Percentiles rank a stretch among this genome's conserved stretches.
Conservation (phyloP, 805 yeast genomes). For the Ogataea pignaliae region DNA sequence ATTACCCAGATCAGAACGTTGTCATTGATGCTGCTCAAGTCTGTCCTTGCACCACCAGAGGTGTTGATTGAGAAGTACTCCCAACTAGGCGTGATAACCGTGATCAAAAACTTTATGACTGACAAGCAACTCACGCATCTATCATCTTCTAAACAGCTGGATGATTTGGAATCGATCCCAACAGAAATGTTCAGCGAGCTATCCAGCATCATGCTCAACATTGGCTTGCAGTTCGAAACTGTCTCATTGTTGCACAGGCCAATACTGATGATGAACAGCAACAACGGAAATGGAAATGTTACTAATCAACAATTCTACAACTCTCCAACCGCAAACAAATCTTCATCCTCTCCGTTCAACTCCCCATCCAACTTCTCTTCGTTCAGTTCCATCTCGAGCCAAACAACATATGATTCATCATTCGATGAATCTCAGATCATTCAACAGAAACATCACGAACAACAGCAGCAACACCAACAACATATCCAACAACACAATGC, state of each 20-base stretch:
- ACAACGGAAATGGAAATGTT: neutral
- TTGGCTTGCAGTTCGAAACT: slow-evolving; percentile 4
- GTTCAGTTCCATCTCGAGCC: slow-evolving; percentile 29
- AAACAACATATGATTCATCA: slow-evolving; percentile 27
- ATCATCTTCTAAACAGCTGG: slow-evolving; percentile 17
- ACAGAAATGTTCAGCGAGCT: slow-evolving; percentile 12
- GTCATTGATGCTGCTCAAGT: slow-evolving; percentile 39
- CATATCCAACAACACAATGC: neutral
- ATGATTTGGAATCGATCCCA: slow-evolving; percentile 11
- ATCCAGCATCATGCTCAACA: slow-evolving; percentile 13
- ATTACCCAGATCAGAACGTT: slow-evolving; percentile 37
- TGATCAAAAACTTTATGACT: slow-evolving; percentile 29
- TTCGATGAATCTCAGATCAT: slow-evolving; percentile 15
- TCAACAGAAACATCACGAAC: neutral
- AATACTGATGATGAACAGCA: neutral
- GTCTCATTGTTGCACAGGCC: neutral
- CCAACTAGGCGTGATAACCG: slow-evolving; percentile 50
- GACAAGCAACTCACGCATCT: slow-evolving; percentile 20
- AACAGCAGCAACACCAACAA: slow-evolving; percentile 1
- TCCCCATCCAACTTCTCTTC: slow-evolving; percentile 32
- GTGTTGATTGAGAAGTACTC: slow-evolving; percentile 48
- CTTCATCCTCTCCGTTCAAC: slow-evolving; percentile 23
- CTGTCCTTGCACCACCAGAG: slow-evolving; percentile 44
- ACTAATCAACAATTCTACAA: slow-evolving; percentile 10
- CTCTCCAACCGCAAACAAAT: slow-evolving; percentile 19